Evolutionary conservation across 805 yeast genomes (phyloP).

Genomic region (Hanseniaspora meyeri): DNA sequence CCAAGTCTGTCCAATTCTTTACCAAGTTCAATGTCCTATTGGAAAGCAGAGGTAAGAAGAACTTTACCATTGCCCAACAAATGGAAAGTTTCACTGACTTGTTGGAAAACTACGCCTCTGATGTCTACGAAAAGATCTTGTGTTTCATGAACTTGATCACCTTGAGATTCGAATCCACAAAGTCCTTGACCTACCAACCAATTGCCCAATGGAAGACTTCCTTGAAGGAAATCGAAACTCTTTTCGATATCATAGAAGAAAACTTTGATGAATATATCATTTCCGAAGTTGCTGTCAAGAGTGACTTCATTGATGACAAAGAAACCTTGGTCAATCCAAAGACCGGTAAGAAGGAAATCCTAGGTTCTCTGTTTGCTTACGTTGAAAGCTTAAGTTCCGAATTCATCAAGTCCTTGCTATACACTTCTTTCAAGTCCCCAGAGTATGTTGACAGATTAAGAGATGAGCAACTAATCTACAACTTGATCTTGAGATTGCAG

Average conservation of each 20-base stretch:
- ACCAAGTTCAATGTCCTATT: slow-evolving; percentile 58
- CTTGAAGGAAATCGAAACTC: slow-evolving; percentile 45
- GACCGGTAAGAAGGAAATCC: slow-evolving; percentile 56
- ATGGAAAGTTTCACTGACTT: slow-evolving; percentile 56
- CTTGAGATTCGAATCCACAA: slow-evolving; percentile 68
- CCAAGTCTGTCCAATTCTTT: slow-evolving; percentile 38
- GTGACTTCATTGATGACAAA: slow-evolving; percentile 61
- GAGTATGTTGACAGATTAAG: slow-evolving; percentile 84
- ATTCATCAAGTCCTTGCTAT: slow-evolving; percentile 73
- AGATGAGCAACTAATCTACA: slow-evolving; percentile 71
- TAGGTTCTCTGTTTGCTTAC: slow-evolving; percentile 75
- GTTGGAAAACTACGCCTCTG: slow-evolving; percentile 33
- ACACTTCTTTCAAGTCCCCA: slow-evolving; percentile 86
- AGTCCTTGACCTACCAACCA: slow-evolving; percentile 61
- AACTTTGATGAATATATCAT: slow-evolving; percentile 50
- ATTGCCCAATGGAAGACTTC: slow-evolving; percentile 67
- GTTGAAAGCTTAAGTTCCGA: slow-evolving; percentile 94
- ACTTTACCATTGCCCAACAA: slow-evolving; percentile 73
- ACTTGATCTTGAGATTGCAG: slow-evolving; percentile 71
- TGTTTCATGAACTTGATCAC: slow-evolving; percentile 75
- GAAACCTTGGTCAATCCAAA: slow-evolving; percentile 53
- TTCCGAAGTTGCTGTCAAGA: slow-evolving; percentile 55
- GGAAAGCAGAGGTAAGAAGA: slow-evolving; percentile 92
- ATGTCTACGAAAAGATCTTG: slow-evolving; percentile 65
- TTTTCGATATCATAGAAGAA: slow-evolving; percentile 58